Conservation (phyloP, 148 eudicot species). For the Rhododendron molle region DNA sequence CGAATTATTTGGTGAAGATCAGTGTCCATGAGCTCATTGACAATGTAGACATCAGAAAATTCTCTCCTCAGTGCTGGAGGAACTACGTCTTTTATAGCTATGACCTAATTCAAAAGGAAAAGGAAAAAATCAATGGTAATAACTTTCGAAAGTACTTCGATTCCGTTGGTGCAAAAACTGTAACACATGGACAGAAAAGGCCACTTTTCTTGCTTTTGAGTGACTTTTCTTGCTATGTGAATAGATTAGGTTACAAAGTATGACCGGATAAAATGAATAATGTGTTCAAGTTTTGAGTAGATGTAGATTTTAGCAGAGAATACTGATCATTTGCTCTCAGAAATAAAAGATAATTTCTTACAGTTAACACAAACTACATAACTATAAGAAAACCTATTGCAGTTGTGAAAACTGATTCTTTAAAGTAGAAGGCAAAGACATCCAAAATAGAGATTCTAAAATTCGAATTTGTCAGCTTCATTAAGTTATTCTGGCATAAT, state of each 20-base stretch:
- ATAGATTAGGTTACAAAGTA: not conserved
- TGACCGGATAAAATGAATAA: not conserved
- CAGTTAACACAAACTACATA: not conserved
- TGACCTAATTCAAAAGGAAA: constrained; percentile 38
- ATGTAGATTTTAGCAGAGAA: not conserved
- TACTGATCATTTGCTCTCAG: not conserved
- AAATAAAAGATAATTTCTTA: too few species aligned
- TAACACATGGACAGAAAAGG: not conserved
- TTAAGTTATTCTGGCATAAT: too few species aligned
- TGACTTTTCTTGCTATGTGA: not conserved
- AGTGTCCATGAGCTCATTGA: constrained; percentile 38
- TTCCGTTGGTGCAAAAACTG: not conserved
- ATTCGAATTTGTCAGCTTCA: too few species aligned
- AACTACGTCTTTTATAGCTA: constrained; percentile 71
- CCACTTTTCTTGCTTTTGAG: not conserved
- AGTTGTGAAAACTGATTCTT: too few species aligned
- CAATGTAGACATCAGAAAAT: constrained; percentile 84
- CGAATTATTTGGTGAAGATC: constrained; percentile 88
- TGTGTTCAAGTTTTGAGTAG: not conserved
- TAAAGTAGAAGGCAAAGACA: too few species aligned
- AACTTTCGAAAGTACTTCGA: not conserved
- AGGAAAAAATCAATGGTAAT: not conserved
- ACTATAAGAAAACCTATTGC: too few species aligned
- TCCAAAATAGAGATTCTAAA: too few species aligned
- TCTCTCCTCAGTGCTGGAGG: constrained; percentile 31